Percentiles rank a stretch among this genome's conserved stretches.
Evolutionary conservation across 805 yeast species (phyloP).

Genomic region (Lipomyces yamadae): DNA sequence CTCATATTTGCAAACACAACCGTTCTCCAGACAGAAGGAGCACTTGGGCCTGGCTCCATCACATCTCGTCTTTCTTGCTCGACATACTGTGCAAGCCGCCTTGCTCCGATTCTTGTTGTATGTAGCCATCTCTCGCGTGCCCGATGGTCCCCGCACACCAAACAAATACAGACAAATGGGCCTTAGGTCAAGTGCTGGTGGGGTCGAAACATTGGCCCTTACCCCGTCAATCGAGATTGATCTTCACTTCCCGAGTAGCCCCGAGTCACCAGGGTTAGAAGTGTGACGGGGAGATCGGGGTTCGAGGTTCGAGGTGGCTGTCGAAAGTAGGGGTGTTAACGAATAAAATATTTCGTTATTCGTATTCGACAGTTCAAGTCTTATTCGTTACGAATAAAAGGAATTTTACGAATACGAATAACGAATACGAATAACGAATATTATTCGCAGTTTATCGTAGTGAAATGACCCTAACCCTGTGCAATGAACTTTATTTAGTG

Average conservation of each 20-base stretch:
- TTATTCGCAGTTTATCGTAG: neutral
- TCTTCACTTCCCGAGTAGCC: conserved; percentile 1
- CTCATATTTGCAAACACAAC: no score
- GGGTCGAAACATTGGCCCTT: neutral
- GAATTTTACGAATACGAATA: no score
- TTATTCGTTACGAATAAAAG: neutral
- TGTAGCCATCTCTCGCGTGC: conserved; percentile 1
- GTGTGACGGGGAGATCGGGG: conserved; percentile 1
- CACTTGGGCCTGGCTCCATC: neutral
- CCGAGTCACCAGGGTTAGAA: conserved; percentile 1
- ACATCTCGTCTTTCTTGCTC: neutral
- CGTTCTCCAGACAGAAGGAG: no score
- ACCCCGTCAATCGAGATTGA: conserved; percentile 1
- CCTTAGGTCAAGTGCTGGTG: conserved; percentile 1
- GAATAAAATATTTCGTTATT: neutral
- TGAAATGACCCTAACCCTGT: neutral
- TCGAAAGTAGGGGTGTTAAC: no score
- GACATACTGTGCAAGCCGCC: neutral
- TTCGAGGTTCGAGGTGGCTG: no score
- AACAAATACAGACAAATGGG: neutral
- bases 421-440: neutral
- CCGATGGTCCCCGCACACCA: conserved; percentile 1
- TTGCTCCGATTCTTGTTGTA: neutral
- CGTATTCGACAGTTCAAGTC: neutral
- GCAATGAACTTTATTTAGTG: neutral